These are phyloP conservation scores for Candida alai DNA, from an alignment of 805 yeast species.

Conservation along the genomic window DNA sequence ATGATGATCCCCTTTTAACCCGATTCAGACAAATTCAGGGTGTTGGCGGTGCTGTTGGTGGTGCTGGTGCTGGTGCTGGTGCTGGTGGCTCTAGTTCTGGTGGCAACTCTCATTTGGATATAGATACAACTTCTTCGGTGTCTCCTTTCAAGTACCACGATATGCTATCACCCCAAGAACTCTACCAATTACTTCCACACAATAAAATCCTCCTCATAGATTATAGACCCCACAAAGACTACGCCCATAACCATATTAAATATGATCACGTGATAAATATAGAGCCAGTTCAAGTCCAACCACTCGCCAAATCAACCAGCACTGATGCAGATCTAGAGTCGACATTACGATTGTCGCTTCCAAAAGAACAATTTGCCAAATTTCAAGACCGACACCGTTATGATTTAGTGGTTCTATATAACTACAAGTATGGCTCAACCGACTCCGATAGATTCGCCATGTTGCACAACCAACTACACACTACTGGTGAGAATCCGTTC, in stretches of 20 bases:
- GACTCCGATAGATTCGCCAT: conserved; percentile 27
- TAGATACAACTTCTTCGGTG: not conserved
- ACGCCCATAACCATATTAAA: conserved; percentile 59
- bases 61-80: too few species aligned
- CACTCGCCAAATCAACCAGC: conserved; percentile 34
- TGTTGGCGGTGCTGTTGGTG: not conserved
- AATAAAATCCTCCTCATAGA: conserved; percentile 59
- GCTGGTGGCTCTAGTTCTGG: too few species aligned
- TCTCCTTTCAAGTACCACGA: conserved; percentile 9
- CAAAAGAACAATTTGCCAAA: conserved; percentile 49
- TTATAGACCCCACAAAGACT: conserved; percentile 58
- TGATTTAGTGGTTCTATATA: conserved; percentile 66
- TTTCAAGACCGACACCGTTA: conserved; percentile 54
- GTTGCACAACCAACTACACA: conserved; percentile 36
- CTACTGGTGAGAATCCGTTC: conserved; percentile 65
- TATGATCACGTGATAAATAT: conserved; percentile 61
- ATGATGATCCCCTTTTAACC: conserved; percentile 1
- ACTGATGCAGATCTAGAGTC: conserved; percentile 66
- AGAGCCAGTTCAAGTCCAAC: conserved; percentile 49
- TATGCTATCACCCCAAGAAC: conserved; percentile 16
- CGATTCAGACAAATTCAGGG: conserved; percentile 4
- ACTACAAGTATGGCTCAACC: conserved; percentile 37
- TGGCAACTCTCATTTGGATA: too few species aligned
- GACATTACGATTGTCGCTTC: conserved; percentile 52
- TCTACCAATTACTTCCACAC: conserved; percentile 13